Conservation (phyloP, 1,284 basidiomycete genomes). For the Cryptococcus maquisensis region DNA sequence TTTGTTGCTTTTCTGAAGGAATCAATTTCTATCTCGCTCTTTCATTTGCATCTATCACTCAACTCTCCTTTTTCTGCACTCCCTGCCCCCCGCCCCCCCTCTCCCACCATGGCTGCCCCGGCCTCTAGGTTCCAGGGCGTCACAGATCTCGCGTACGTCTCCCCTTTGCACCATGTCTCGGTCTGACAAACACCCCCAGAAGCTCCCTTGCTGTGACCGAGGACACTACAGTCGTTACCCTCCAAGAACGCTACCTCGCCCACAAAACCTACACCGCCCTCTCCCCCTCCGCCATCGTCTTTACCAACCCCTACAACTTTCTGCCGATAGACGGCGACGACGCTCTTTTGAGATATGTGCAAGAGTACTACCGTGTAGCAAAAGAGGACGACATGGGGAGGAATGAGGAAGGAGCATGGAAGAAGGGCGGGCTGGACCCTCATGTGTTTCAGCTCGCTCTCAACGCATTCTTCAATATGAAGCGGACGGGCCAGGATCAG, state of each 20-base stretch:
- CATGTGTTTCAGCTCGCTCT: constrained; percentile 87
- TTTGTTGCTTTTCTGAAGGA: too few species aligned
- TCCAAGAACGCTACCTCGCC: constrained; percentile 78
- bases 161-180: not conserved
- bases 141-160: constrained; percentile 33
- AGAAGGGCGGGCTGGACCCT: constrained; percentile 55
- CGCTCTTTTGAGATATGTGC: constrained; percentile 73
- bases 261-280: constrained; percentile 76
- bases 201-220: constrained; percentile 43
- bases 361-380: constrained; percentile 60
- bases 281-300: constrained; percentile 67
- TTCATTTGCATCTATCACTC: too few species aligned
- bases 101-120: not conserved
- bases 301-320: constrained; percentile 85
- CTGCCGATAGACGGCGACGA: constrained; percentile 74
- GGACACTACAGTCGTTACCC: constrained; percentile 56
- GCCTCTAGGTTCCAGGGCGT: constrained; percentile 36
- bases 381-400: constrained; percentile 49
- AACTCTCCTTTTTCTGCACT: too few species aligned
- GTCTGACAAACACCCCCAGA: not conserved
- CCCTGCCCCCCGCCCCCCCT: too few species aligned
- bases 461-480: constrained; percentile 95
- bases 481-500: constrained; percentile 88
- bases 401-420: constrained; percentile 16
- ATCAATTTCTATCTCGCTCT: too few species aligned